Evolutionary conservation across 805 yeast genomes (phyloP).

Genomic region (Ogataea kodamae): DNA sequence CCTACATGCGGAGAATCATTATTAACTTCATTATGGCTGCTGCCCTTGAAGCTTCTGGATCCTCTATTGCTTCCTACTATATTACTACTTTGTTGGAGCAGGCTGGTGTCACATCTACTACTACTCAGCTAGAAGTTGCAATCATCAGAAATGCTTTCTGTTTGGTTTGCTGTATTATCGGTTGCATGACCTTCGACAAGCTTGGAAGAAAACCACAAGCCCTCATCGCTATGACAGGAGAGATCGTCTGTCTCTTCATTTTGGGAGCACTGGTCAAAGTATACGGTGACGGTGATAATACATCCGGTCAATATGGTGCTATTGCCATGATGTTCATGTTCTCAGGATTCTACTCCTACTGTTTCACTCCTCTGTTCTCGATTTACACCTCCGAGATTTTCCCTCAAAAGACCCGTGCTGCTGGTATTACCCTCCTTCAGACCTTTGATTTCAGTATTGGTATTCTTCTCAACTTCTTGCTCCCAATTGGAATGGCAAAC

Average conservation of each 20-base stretch:
- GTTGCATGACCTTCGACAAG: conserved; percentile 18
- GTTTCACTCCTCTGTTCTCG: conserved; percentile 44
- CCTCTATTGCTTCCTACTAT: conserved; percentile 46
- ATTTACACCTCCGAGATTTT: conserved; percentile 43
- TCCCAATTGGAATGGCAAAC: conserved; percentile 37
- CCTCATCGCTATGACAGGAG: conserved; percentile 13
- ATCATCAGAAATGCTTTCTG: conserved; percentile 18
- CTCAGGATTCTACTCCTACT: conserved; percentile 41
- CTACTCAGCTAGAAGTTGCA: conserved; percentile 24
- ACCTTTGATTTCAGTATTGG: conserved; percentile 16
- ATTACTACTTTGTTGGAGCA: conserved; percentile 32
- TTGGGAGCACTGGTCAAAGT: conserved; percentile 21
- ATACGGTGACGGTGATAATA: conserved; percentile 10
- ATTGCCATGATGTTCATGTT: conserved; percentile 49
- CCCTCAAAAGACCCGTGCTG: conserved; percentile 26
- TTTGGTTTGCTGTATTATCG: conserved; percentile 17
- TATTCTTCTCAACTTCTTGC: conserved; percentile 31
- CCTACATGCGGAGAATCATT: conserved; percentile 25
- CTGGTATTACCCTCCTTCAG: conserved; percentile 17
- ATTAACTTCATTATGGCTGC: conserved; percentile 20
- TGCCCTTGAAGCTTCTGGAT: conserved; percentile 41
- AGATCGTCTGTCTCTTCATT: conserved; percentile 18
- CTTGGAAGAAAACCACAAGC: conserved; percentile 20
- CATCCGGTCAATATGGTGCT: conserved; percentile 29
- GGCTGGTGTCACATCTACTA: conserved; percentile 19